Percentiles rank a stretch among this genome's conserved stretches.
Conservation (phyloP, 129 eudicot genomes). For the Heracleum sosnowskyi region DNA sequence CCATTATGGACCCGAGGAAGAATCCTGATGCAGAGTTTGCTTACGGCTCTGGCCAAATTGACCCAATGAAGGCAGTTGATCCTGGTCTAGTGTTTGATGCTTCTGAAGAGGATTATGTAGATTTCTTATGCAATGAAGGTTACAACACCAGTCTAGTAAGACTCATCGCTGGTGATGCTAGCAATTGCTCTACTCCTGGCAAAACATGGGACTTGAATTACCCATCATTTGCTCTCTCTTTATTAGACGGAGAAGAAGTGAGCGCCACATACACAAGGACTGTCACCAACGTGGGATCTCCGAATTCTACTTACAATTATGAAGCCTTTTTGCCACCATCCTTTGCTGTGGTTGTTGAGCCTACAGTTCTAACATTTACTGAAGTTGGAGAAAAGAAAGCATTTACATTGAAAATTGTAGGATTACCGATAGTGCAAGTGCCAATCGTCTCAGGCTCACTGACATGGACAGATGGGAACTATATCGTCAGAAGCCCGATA, state of each 20-base stretch:
- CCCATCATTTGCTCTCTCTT: constrained; percentile 26
- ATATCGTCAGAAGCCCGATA: constrained; percentile 21
- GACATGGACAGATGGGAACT: constrained; percentile 22
- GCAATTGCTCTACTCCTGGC: constrained; percentile 15
- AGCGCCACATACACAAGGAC: constrained; percentile 13
- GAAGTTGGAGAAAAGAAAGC: constrained; percentile 14
- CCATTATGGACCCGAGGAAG: constrained; percentile 21
- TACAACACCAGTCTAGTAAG: constrained; percentile 15
- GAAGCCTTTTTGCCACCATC: not conserved
- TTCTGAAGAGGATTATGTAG: constrained; percentile 19
- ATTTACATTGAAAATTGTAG: constrained; percentile 20
- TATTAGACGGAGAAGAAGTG: constrained; percentile 15
- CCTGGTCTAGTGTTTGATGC: constrained; percentile 28
- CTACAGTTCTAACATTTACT: constrained; percentile 16
- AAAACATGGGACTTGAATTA: constrained; percentile 27
- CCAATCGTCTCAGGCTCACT: constrained; percentile 24
- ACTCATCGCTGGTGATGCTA: constrained; percentile 19
- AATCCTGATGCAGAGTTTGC: constrained; percentile 23
- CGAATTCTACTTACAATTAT: constrained; percentile 18
- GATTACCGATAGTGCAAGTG: constrained; percentile 20
- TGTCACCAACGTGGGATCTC: constrained; percentile 21
- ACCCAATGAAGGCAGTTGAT: constrained; percentile 19
- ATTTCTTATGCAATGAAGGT: constrained; percentile 21
- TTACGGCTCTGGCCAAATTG: constrained; percentile 24
- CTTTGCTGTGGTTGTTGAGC: constrained; percentile 15